A percentile compares a stretch with the other conserved stretches of the same genome.
These are phyloP conservation scores for Volvariella volvacea DNA, from an alignment of 1,284 basidiomycete species.

Conservation along the genomic window DNA sequence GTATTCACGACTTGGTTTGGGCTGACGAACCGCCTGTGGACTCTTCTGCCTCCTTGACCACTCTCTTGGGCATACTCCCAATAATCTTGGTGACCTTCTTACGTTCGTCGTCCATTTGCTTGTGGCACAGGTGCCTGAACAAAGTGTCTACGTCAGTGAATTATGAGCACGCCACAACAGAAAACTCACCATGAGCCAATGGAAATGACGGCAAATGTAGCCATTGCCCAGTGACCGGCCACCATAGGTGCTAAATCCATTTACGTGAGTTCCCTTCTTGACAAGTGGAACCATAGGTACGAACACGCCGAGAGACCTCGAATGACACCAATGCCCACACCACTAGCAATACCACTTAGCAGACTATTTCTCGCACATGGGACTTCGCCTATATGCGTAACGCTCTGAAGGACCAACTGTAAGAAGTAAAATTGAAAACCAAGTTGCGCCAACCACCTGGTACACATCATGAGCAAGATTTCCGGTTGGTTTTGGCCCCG, in stretches of 20 bases:
- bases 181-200: conserved; percentile 34
- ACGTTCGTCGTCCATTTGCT: conserved; percentile 46
- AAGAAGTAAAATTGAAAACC: no score
- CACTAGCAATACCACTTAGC: conserved; percentile 37
- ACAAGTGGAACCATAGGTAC: conserved; percentile 9
- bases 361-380: conserved; percentile 59
- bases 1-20: background rate
- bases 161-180: conserved; percentile 2
- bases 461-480: conserved; percentile 28
- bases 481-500: conserved; percentile 29
- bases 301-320: conserved; percentile 35
- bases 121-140: conserved; percentile 59
- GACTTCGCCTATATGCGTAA: conserved; percentile 39
- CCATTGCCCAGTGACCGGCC: conserved; percentile 41
- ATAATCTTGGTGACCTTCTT: conserved; percentile 49
- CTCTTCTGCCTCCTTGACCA: conserved; percentile 34
- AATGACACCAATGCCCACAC: conserved; percentile 45
- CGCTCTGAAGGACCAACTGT: conserved; percentile 21
- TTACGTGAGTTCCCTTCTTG: background rate
- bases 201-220: conserved; percentile 34
- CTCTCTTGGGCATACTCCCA: conserved; percentile 52
- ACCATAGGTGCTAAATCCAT: conserved; percentile 29
- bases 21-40: background rate
- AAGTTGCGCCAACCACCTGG: conserved; percentile 18
- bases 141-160: conserved; percentile 3